phyloP scores from a whole-genome alignment of 345 rosid species.

The Bruguiera sexangula region DNA sequence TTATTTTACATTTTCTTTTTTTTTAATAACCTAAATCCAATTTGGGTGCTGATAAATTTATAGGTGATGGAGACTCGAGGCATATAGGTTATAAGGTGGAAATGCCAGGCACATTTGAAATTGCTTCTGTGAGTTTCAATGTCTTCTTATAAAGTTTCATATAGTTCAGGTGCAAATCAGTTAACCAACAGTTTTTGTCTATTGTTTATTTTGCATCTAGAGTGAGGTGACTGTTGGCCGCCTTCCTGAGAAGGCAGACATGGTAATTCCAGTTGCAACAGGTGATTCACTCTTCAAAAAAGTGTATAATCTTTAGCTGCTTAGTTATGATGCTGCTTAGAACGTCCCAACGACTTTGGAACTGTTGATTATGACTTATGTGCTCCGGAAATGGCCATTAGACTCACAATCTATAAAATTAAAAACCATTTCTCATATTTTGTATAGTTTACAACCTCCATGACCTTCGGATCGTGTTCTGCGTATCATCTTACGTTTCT shows the following conservation, averaged over 20 bases:
- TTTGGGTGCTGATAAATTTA: background rate
- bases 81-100: constrained; percentile 73
- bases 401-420: too few species aligned
- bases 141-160: background rate
- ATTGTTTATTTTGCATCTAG: constrained; percentile 27
- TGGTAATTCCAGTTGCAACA: constrained; percentile 90
- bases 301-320: too few species aligned
- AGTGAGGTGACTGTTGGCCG: constrained; percentile 68
- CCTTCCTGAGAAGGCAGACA: constrained; percentile 70
- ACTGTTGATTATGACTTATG: too few species aligned
- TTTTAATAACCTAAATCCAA: background rate
- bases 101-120: constrained; percentile 79
- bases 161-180: background rate
- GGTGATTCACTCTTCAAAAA: constrained; percentile 34
- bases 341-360: too few species aligned
- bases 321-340: too few species aligned
- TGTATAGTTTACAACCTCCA: too few species aligned
- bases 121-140: constrained; percentile 49
- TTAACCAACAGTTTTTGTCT: background rate
- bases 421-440: too few species aligned
- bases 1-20: too few species aligned
- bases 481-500: too few species aligned
- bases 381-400: too few species aligned
- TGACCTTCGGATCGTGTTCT: too few species aligned
- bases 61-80: constrained; percentile 86